A percentile compares a stretch with the other conserved stretches of the same genome.
These are phyloP conservation scores for Zalaria obscura DNA, from an alignment of 2,329 filamentous ascomycete genomes.

Conservation along the genomic window DNA sequence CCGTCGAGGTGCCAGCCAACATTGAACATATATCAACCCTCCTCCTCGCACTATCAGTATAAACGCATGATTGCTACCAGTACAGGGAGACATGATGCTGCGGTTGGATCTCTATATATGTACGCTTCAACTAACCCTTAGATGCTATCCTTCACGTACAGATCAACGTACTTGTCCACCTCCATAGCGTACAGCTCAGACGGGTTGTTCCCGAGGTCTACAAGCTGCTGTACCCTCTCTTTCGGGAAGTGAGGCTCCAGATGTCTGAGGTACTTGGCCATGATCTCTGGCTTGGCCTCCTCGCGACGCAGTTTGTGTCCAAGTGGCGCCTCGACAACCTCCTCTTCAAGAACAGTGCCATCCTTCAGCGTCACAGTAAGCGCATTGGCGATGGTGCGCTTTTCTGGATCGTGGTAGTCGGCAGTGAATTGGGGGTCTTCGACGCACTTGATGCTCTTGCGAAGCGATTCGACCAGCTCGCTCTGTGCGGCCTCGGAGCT, in stretches of 20 bases:
- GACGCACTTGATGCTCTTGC: constrained; percentile 87
- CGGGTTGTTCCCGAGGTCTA: constrained; percentile 63
- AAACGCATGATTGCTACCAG: too few relatives aligned
- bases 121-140: background rate
- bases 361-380: constrained; percentile 91
- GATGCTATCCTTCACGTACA: constrained; percentile 49
- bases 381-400: constrained; percentile 95
- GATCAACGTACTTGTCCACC: constrained; percentile 86
- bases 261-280: constrained; percentile 92
- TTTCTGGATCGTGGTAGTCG: constrained; percentile 88
- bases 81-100: too few relatives aligned
- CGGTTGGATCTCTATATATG: too few relatives aligned
- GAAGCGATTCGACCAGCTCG: constrained; percentile 75
- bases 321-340: constrained; percentile 84
- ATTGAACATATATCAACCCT: too few relatives aligned
- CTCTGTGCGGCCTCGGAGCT: constrained; percentile 85
- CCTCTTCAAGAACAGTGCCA: constrained; percentile 79
- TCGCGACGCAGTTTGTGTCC: constrained; percentile 83
- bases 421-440: constrained; percentile 89
- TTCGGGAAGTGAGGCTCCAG: constrained; percentile 69
- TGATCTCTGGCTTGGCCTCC: constrained; percentile 94
- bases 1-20: too few relatives aligned
- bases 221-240: constrained; percentile 64
- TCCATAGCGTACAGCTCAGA: constrained; percentile 65
- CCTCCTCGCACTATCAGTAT: too few relatives aligned